Evolutionary conservation across 2,329 filamentous ascomycete genomes (phyloP).

Genomic region (Ambrosiella cleistominuta): DNA sequence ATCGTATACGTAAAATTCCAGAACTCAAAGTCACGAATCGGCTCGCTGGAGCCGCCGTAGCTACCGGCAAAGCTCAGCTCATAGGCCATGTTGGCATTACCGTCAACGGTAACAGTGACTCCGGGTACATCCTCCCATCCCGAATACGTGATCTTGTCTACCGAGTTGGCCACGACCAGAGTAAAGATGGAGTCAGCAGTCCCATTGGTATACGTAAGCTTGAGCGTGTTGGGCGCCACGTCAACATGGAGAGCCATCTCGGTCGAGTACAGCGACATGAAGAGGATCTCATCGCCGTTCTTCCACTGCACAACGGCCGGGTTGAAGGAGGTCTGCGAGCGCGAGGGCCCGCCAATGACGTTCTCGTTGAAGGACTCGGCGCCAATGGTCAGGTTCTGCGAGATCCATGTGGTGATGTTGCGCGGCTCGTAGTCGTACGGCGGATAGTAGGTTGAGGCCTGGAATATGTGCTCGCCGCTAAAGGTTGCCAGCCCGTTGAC

Average conservation of each 20-base stretch:
- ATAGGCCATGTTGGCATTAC: conserved; percentile 26
- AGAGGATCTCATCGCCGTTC: conserved; percentile 21
- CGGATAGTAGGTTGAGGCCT: conserved; percentile 35
- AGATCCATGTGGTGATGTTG: conserved; percentile 43
- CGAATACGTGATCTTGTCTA: conserved; percentile 25
- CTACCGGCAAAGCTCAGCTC: conserved; percentile 26
- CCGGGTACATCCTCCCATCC: conserved; percentile 32
- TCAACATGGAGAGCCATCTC: conserved; percentile 24
- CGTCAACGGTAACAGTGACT: conserved; percentile 26
- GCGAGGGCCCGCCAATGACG: conserved; percentile 35
- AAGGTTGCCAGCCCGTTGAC: conserved; percentile 28
- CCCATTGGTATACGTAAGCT: conserved; percentile 35
- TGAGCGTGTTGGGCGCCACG: conserved; percentile 26
- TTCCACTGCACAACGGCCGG: conserved; percentile 44
- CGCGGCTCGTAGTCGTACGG: conserved; percentile 38
- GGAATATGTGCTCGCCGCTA: conserved; percentile 34
- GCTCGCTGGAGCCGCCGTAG: conserved; percentile 19
- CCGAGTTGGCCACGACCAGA: conserved; percentile 31
- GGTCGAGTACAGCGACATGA: conserved; percentile 22
- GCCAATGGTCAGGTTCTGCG: conserved; percentile 39
- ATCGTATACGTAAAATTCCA: conserved; percentile 29
- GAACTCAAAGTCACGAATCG: conserved; percentile 26
- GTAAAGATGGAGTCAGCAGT: conserved; percentile 31
- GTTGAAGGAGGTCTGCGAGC: conserved; percentile 35
- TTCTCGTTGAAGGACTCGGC: conserved; percentile 39